Evolutionary conservation across 139 green algal species (phyloP).

Genomic region (Micractinium sp.): DNA sequence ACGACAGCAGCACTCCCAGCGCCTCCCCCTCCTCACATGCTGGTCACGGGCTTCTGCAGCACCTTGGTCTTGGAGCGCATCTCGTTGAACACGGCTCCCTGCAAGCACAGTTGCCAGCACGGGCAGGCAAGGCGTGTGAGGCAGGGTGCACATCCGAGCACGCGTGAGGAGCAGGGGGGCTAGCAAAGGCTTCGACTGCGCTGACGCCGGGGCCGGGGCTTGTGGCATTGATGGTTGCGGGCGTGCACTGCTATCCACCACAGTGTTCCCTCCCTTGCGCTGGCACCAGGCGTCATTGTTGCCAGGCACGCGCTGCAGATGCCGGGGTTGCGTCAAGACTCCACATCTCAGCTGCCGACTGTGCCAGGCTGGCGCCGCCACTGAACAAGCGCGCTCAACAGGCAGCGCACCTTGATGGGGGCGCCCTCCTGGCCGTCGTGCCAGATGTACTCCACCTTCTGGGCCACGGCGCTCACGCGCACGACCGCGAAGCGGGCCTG

Average conservation of each 20-base stretch:
- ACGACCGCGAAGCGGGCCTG: constrained; percentile 49
- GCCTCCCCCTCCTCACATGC: constrained; percentile 24
- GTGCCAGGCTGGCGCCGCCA: not conserved
- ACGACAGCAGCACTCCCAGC: not conserved
- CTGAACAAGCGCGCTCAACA: not conserved
- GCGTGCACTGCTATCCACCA: no score
- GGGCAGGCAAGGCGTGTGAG: not conserved
- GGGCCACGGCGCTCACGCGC: constrained; percentile 56
- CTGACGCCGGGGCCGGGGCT: no score
- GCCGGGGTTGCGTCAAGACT: no score
- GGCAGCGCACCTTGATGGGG: constrained; percentile 27
- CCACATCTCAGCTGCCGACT: no score
- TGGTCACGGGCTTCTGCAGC: constrained; percentile 73
- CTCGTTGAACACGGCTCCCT: constrained; percentile 87
- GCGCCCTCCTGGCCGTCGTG: constrained; percentile 76
- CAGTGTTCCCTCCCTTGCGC: no score
- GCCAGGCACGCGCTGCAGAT: not conserved
- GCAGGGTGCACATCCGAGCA: not conserved
- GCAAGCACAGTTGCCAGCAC: not conserved
- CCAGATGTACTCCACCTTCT: constrained; percentile 82
- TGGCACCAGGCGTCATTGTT: no score
- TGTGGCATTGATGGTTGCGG: no score
- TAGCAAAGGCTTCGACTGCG: no score
- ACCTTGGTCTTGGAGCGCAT: constrained; percentile 95
- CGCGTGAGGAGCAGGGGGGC: no score